These are phyloP conservation scores for Monosporozyma servazzii DNA, from an alignment of 805 yeast genomes.

Conservation along the genomic window DNA sequence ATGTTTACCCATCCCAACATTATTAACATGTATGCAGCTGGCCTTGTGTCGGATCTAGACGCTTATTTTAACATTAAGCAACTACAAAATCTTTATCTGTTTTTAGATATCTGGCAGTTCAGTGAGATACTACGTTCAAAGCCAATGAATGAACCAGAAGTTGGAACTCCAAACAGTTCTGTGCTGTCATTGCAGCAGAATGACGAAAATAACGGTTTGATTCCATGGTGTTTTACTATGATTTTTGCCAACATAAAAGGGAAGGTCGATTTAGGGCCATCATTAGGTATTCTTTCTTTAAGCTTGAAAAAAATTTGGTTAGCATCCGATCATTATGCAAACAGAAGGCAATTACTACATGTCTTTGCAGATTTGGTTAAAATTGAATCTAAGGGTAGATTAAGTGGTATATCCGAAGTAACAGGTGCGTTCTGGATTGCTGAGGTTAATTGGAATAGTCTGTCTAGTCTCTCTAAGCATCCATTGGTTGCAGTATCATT, in stretches of 20 bases:
- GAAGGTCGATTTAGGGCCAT: constrained; percentile 70
- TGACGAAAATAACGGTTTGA: constrained; percentile 27
- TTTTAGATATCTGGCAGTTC: constrained; percentile 76
- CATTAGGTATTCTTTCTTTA: constrained; percentile 60
- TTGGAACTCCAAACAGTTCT: not conserved
- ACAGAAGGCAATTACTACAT: constrained; percentile 64
- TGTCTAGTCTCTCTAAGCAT: constrained; percentile 36
- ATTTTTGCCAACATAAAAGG: constrained; percentile 44
- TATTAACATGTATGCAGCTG: constrained; percentile 40
- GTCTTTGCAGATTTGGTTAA: constrained; percentile 46
- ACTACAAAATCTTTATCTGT: constrained; percentile 74
- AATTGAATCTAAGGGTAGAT: constrained; percentile 61
- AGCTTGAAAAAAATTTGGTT: constrained; percentile 56
- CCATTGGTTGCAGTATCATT: constrained; percentile 62
- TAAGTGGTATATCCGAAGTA: constrained; percentile 59
- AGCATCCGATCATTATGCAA: constrained; percentile 52
- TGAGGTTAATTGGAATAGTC: constrained; percentile 60
- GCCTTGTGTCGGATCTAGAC: constrained; percentile 44
- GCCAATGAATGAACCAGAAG: constrained; percentile 7
- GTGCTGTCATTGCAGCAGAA: not conserved
- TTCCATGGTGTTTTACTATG: constrained; percentile 67
- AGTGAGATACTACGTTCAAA: constrained; percentile 25
- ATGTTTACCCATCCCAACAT: constrained; percentile 37
- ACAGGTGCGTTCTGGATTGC: constrained; percentile 47
- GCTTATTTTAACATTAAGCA: constrained; percentile 73